Evolutionary conservation across 2,329 filamentous ascomycete genomes (phyloP).

Genomic region (Pseudodiploospora longispora): DNA sequence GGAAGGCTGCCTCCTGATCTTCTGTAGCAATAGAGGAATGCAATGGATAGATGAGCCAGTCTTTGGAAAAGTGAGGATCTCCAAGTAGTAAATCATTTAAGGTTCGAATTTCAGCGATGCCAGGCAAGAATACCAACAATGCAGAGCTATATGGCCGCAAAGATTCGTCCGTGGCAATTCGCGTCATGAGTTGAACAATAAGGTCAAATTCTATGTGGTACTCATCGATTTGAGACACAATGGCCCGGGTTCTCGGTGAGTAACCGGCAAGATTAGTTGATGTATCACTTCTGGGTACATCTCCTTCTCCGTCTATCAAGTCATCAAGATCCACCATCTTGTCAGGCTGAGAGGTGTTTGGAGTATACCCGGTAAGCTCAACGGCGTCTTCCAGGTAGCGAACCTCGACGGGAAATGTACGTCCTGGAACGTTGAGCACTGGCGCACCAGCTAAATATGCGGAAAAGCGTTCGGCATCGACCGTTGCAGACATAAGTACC

Average conservation of each 20-base stretch:
- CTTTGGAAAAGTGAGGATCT: conserved; percentile 63
- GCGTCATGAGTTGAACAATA: conserved; percentile 68
- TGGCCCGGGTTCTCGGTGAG: conserved; percentile 65
- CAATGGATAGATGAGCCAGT: conserved; percentile 82
- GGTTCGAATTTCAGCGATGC: conserved; percentile 84
- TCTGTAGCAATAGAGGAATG: conserved; percentile 95
- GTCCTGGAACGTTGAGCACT: conserved; percentile 80
- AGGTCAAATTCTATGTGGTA: conserved; percentile 87
- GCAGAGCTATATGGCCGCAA: conserved; percentile 75
- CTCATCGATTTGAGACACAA: conserved; percentile 73
- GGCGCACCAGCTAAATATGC: conserved; percentile 79
- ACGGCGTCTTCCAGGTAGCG: conserved; percentile 89
- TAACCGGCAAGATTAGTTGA: conserved; percentile 63
- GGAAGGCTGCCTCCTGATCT: conserved; percentile 89
- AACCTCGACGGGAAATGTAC: conserved; percentile 86
- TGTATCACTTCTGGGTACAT: conserved; percentile 47
- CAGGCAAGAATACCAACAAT: conserved; percentile 88
- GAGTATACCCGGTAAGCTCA: conserved; percentile 71
- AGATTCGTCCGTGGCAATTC: conserved; percentile 61
- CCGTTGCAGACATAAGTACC: conserved; percentile 93
- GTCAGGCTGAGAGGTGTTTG: conserved; percentile 34
- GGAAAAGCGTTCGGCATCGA: conserved; percentile 87
- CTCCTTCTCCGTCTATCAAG: conserved; percentile 39
- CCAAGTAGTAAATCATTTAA: conserved; percentile 79
- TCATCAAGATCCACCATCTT: conserved; percentile 57